These are phyloP conservation scores for Aspergillus leporis DNA, from an alignment of 495 filamentous ascomycete genomes.

Conservation along the genomic window DNA sequence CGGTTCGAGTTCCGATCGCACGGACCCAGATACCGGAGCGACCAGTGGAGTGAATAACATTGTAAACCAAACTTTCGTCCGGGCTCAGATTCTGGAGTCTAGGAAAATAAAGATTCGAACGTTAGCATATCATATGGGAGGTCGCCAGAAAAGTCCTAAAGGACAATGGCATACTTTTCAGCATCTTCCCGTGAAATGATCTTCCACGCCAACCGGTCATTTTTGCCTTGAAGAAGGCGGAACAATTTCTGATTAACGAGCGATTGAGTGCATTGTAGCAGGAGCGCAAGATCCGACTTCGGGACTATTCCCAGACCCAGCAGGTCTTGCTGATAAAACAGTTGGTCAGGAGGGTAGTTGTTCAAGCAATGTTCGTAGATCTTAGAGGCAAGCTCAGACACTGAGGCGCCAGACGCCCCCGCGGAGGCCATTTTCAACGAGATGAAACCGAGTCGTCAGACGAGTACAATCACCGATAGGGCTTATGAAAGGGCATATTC, in stretches of 20 bases:
- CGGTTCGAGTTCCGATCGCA: conserved; percentile 69
- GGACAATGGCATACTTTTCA: conserved; percentile 55
- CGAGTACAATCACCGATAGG: conserved; percentile 22
- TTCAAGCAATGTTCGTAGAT: conserved; percentile 46
- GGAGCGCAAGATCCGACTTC: conserved; percentile 54
- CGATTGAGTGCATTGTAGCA: conserved; percentile 60
- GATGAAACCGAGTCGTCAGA: conserved; percentile 19
- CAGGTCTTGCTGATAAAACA: conserved; percentile 69
- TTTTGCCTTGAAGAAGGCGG: conserved; percentile 54
- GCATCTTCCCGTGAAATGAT: conserved; percentile 68
- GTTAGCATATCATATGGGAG: conserved; percentile 11
- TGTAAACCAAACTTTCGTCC: conserved; percentile 81
- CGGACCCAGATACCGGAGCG: conserved; percentile 86
- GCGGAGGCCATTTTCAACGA: conserved; percentile 34
- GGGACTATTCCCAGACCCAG: conserved; percentile 62
- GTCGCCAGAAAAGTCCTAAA: background rate
- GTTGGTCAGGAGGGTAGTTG: conserved; percentile 44
- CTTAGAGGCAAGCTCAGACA: conserved; percentile 42
- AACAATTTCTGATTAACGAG: conserved; percentile 69
- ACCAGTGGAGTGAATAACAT: conserved; percentile 77
- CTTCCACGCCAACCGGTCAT: conserved; percentile 62
- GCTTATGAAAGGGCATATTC: conserved; percentile 33
- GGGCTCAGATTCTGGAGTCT: conserved; percentile 65
- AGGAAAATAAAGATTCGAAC: background rate
- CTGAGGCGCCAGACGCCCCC: conserved; percentile 30